These are phyloP conservation scores for Polyplosphaeria fusca DNA, from an alignment of 495 filamentous ascomycete genomes.

Conservation along the genomic window DNA sequence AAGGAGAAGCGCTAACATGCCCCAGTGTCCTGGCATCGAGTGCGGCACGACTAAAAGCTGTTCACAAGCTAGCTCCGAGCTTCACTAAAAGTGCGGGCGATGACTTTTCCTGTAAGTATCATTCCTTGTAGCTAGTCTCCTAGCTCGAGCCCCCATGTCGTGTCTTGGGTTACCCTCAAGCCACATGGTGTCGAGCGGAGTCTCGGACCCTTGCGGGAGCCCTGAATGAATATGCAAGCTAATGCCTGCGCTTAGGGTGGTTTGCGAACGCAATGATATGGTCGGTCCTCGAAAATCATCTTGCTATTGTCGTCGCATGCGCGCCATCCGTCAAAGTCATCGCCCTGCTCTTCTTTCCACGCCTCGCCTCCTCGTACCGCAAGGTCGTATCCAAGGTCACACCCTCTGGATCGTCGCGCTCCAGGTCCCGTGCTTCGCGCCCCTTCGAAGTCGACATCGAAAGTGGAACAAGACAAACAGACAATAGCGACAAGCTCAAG, in stretches of 20 bases:
- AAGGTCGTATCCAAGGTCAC: slow-evolving; percentile 11
- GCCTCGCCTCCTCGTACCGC: slow-evolving; percentile 19
- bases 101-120: slow-evolving; percentile 21
- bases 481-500: slow-evolving; percentile 12
- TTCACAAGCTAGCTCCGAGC: slow-evolving; percentile 2
- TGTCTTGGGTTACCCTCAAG: too few species aligned
- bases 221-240: too few species aligned
- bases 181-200: too few species aligned
- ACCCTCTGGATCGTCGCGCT: slow-evolving; percentile 7
- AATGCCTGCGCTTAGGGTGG: too few species aligned
- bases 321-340: slow-evolving; percentile 26
- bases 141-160: too few species aligned
- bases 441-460: slow-evolving; percentile 10
- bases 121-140: too few species aligned
- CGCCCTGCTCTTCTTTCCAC: slow-evolving; percentile 23
- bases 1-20: background rate
- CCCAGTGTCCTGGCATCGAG: slow-evolving; percentile 18
- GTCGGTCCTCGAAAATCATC: slow-evolving; percentile 29
- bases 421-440: background rate
- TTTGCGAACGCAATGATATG: slow-evolving; percentile 31
- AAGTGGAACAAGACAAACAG: slow-evolving; percentile 4
- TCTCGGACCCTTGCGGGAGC: too few species aligned
- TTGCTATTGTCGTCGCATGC: slow-evolving; percentile 29
- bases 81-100: too few species aligned
- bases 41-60: slow-evolving; percentile 8